Evolutionary conservation across 2,329 filamentous ascomycete genomes (phyloP), one percentile per base, ranked within the genome.

Genomic region (Madurella mycetomatis): DNA sequence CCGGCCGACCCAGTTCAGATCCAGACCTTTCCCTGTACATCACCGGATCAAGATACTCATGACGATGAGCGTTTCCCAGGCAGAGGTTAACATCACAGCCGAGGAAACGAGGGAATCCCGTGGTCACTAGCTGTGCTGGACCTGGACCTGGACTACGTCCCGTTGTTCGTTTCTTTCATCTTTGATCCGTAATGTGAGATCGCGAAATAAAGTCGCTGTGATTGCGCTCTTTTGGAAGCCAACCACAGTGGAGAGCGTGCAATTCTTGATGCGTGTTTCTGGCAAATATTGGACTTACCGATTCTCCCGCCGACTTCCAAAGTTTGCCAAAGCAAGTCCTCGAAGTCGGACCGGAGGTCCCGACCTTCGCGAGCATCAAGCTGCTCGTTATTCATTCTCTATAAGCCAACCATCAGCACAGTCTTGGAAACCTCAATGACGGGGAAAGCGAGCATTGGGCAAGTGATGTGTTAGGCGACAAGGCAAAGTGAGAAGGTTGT

Each of bases 321-420:
- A n/a, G 25, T 37, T 30, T 44, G 49, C 41, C 9, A 16, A 2
- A 19, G 13, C 31, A 47, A 31, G 47, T 53, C 34, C 46, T 51
- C 51, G 47, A 59, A 55, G 19, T 52, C 54, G 5, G 54, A 52
- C 32, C 54, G 54, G 17, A 52, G 40, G 1, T 5, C 37, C 43
- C 43, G 30, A 9, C 41, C 49, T 30, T 8, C 2, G 30, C 5
- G 41, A 51, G 49, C 41, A 42, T 41, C 41, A 2, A 2, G 18
- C 43, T 41, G 53, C 34, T 52, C 32, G 25, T 51, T 12, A 5
- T 34, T 16, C 54, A 56, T 53, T 30, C 31, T 34, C 31, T 53
- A 12, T 2, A 2, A 25, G 7, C 12, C 11, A 16, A 41, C 0
- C 32, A 41, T 56, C 49, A 56, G 54, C 15, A 12, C 40, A 41